Evolutionary conservation across 169 alveolate species (phyloP).

Genomic region (Besnoitia besnoiti): DNA sequence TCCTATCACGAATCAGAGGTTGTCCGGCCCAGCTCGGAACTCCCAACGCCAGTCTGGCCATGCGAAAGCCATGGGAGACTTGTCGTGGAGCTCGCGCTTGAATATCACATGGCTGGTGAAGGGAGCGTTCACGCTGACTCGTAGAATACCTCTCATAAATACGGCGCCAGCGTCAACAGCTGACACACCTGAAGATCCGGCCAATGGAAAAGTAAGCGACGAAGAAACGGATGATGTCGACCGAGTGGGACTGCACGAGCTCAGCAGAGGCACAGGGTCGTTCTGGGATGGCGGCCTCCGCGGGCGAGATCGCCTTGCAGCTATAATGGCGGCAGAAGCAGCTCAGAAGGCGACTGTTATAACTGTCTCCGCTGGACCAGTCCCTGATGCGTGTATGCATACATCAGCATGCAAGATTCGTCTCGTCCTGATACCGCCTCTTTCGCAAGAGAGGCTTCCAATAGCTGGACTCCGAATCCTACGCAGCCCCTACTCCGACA

Average conservation of each 20-base stretch:
- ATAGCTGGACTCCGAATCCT: neutral
- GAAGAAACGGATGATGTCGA: too few relatives aligned
- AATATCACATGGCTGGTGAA: neutral
- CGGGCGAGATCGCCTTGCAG: neutral
- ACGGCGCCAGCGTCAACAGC: neutral
- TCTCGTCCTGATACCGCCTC: neutral
- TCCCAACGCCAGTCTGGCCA: neutral
- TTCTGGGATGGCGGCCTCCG: neutral
- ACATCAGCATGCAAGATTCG: neutral
- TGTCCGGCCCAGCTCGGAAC: neutral
- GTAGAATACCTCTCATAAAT: neutral
- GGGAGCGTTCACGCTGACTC: neutral
- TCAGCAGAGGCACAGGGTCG: neutral
- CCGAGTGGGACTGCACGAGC: too few relatives aligned
- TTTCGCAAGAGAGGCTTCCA: neutral
- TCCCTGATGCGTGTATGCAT: neutral
- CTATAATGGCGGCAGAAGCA: neutral
- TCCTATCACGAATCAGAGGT: neutral
- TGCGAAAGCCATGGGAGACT: neutral
- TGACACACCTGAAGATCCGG: too few relatives aligned
- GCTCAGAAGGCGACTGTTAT: neutral
- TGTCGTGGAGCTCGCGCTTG: neutral
- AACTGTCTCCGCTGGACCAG: conserved; percentile 17
- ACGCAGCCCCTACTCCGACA: neutral
- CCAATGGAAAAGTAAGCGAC: too few relatives aligned